Conservation (phyloP, 768 basidiomycete genomes). For the Mycena vulgaris region DNA sequence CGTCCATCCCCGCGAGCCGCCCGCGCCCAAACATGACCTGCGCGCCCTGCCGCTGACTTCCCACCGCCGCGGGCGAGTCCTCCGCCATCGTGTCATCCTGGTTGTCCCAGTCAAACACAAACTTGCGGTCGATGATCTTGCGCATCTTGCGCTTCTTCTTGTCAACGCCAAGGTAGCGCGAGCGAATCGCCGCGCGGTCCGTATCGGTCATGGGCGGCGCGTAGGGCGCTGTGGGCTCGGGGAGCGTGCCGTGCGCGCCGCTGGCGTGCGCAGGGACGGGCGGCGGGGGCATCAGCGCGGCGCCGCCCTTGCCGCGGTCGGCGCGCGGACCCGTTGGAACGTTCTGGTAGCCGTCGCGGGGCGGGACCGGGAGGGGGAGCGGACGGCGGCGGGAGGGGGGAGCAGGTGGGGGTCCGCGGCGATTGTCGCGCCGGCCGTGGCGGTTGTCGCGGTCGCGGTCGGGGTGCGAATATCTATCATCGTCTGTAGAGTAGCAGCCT, state of each 20-base stretch:
- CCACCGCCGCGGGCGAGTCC: constrained; percentile 81
- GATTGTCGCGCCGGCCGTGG: constrained; percentile 51
- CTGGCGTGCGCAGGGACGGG: constrained; percentile 32
- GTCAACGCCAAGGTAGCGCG: constrained; percentile 94
- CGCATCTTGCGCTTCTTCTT: constrained; percentile 95
- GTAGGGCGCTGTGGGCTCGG: constrained; percentile 56
- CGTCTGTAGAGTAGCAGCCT: constrained; percentile 55
- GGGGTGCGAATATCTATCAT: constrained; percentile 67
- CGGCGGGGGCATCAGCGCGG: constrained; percentile 54
- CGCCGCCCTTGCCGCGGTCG: constrained; percentile 67
- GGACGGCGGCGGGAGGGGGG: constrained; percentile 53
- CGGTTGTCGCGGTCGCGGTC: constrained; percentile 68
- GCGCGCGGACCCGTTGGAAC: constrained; percentile 91
- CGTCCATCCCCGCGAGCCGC: constrained; percentile 89
- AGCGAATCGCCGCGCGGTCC: constrained; percentile 88
- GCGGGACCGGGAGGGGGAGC: constrained; percentile 43
- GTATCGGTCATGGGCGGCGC: constrained; percentile 82
- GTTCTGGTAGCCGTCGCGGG: constrained; percentile 70
- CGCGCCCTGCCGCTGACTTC: constrained; percentile 82
- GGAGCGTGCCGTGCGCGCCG: constrained; percentile 34
- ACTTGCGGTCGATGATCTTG: constrained; percentile 96
- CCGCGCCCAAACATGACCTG: constrained; percentile 93
- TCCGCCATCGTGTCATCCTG: constrained; percentile 93
- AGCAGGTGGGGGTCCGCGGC: constrained; percentile 43
- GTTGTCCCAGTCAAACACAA: constrained; percentile 99